Percentiles rank a stretch among this genome's conserved stretches.
These are phyloP conservation scores for Nicotiana tabacum DNA, from an alignment of 257 asterid genomes.

Conservation along the genomic window DNA sequence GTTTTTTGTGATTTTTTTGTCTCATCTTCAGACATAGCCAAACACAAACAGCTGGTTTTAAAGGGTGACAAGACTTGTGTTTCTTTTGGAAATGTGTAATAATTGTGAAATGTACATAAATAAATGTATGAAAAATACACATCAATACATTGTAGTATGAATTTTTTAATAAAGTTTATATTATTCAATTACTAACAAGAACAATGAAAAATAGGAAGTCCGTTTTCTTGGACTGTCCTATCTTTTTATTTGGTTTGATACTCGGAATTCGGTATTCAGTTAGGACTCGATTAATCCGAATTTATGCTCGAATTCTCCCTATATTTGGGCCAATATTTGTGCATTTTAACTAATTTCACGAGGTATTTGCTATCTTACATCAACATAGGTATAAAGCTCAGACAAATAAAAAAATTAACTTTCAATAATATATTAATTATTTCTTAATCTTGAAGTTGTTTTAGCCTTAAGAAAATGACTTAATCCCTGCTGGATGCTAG, in stretches of 20 bases:
- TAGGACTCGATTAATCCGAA: background rate
- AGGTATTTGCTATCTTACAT: too few relatives aligned
- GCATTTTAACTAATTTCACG: too few relatives aligned
- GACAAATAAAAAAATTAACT: too few relatives aligned
- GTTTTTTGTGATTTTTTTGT: conserved; percentile 16
- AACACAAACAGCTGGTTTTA: conserved; percentile 33
- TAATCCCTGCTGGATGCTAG: background rate
- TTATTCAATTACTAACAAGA: background rate
- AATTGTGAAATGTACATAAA: background rate
- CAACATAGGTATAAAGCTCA: too few relatives aligned
- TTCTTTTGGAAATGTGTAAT: background rate
- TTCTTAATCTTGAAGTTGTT: background rate
- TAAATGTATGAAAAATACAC: background rate
- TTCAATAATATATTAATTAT: background rate
- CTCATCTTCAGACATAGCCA: conserved; percentile 4
- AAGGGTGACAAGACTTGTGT: background rate
- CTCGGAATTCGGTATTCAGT: background rate
- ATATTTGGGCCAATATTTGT: too few relatives aligned
- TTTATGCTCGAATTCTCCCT: too few relatives aligned
- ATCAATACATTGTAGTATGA: background rate
- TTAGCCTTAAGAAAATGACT: background rate
- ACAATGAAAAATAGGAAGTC: background rate
- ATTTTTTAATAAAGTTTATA: background rate
- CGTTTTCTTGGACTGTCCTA: background rate
- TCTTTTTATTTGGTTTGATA: background rate